Percentiles rank a stretch among this genome's conserved stretches.
These are phyloP conservation scores for Geotrichum reessii DNA, from an alignment of 1,139 yeast genomes.

Conservation along the genomic window DNA sequence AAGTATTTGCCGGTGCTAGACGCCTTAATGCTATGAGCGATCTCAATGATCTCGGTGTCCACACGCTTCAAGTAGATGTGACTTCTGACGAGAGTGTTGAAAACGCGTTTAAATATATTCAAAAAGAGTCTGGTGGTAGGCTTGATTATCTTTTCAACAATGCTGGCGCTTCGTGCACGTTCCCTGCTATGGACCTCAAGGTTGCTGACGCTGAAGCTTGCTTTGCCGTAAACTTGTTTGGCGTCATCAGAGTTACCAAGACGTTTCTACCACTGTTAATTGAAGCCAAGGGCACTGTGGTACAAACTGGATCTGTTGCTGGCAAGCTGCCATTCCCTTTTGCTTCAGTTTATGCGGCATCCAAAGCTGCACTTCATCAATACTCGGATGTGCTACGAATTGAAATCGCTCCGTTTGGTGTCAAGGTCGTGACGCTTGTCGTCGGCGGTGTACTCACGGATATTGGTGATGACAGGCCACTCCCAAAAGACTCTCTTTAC, in stretches of 20 bases:
- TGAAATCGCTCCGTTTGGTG: constrained; percentile 70
- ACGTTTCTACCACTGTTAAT: constrained; percentile 55
- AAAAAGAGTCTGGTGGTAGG: constrained; percentile 41
- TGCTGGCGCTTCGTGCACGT: constrained; percentile 62
- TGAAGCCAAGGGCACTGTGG: constrained; percentile 62
- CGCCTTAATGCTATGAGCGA: constrained; percentile 58
- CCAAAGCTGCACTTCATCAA: constrained; percentile 73
- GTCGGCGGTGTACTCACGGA: constrained; percentile 66
- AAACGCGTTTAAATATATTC: constrained; percentile 42
- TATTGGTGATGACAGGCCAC: constrained; percentile 51
- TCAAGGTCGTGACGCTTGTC: constrained; percentile 61
- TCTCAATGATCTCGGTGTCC: constrained; percentile 39
- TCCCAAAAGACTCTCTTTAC: constrained; percentile 54
- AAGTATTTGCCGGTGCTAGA: constrained; percentile 71
- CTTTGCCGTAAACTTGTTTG: constrained; percentile 64
- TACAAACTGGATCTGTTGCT: constrained; percentile 70
- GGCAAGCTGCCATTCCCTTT: constrained; percentile 68
- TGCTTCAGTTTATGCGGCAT: constrained; percentile 59
- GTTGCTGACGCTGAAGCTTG: constrained; percentile 52
- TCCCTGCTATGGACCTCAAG: constrained; percentile 63
- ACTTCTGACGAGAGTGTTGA: constrained; percentile 47
- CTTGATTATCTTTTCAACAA: constrained; percentile 63
- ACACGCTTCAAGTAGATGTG: constrained; percentile 47
- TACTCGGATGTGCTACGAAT: constrained; percentile 58
- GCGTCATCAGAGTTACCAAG: constrained; percentile 58